Percentiles rank a stretch among this genome's conserved stretches.
Evolutionary conservation across 208 protist genomes (phyloP).

Genomic region (Trichomonas gallinae): DNA sequence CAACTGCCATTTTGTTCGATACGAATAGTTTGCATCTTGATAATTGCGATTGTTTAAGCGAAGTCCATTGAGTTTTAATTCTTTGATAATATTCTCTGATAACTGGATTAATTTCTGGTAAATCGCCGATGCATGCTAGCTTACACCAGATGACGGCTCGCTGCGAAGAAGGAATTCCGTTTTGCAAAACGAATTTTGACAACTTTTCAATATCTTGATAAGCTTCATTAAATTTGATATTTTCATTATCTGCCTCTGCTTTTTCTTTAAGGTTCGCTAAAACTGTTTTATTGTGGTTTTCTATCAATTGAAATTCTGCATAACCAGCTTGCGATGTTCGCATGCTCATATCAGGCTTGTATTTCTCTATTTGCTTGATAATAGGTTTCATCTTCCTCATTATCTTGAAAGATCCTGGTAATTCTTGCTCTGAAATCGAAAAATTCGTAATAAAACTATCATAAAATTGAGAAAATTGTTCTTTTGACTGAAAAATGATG

Average conservation of each 20-base stretch:
- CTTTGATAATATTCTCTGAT: neutral
- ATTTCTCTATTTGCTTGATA: neutral
- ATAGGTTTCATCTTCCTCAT: neutral
- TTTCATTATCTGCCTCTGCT: neutral
- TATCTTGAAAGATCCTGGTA: neutral
- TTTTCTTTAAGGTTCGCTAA: neutral
- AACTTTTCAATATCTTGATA: neutral
- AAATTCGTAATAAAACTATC: neutral
- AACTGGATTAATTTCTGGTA: neutral
- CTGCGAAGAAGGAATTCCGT: neutral
- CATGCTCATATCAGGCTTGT: neutral
- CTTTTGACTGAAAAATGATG: neutral
- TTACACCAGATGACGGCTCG: neutral
- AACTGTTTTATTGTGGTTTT: neutral
- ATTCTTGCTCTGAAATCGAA: neutral
- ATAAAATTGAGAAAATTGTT: neutral
- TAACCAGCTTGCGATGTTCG: neutral
- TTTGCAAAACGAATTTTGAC: neutral
- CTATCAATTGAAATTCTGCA: neutral
- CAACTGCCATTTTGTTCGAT: neutral
- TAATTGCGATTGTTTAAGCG: neutral
- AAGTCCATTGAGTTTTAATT: neutral
- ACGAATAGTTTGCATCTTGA: neutral
- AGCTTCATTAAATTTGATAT: neutral
- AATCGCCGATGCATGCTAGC: neutral